Conservation (phyloP, 169 alveolate genomes). For the Eimeria nieschulzi region DNA sequence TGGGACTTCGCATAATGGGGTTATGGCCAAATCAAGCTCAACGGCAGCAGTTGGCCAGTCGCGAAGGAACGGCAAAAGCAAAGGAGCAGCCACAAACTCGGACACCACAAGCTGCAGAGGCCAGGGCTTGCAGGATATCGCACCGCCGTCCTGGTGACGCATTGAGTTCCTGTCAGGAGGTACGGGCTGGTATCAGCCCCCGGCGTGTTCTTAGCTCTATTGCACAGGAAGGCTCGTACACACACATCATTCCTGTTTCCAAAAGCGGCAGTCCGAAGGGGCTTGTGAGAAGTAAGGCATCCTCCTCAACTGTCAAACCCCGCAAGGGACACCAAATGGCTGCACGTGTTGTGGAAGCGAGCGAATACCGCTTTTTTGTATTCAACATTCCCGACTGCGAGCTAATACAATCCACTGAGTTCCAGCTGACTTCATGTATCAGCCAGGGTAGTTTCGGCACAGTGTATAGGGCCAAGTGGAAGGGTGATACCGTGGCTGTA, state of each 20-base stretch:
- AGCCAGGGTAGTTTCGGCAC: slow-evolving; percentile 84
- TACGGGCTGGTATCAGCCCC: not conserved
- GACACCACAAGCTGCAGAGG: slow-evolving; percentile 27
- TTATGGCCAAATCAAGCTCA: slow-evolving; percentile 54
- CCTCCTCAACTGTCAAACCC: slow-evolving; percentile 22
- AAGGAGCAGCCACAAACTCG: slow-evolving; percentile 15
- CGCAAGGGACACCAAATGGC: slow-evolving; percentile 31
- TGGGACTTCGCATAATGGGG: slow-evolving; percentile 47
- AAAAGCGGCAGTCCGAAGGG: slow-evolving; percentile 54
- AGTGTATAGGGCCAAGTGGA: slow-evolving; percentile 80
- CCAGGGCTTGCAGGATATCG: slow-evolving; percentile 43
- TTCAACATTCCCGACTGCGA: slow-evolving; percentile 67
- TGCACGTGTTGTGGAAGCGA: slow-evolving; percentile 71
- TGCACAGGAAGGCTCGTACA: slow-evolving; percentile 57
- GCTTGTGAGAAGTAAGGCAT: slow-evolving; percentile 18
- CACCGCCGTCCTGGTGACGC: slow-evolving; percentile 57
- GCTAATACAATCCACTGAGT: slow-evolving; percentile 42
- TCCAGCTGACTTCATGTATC: slow-evolving; percentile 50
- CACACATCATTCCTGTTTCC: slow-evolving; percentile 64
- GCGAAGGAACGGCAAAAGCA: not conserved
- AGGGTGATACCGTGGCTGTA: slow-evolving; percentile 79
- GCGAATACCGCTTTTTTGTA: slow-evolving; percentile 54
- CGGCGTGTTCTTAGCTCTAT: slow-evolving; percentile 47
- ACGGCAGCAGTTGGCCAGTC: slow-evolving; percentile 36
- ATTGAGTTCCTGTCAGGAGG: slow-evolving; percentile 47